Evolutionary conservation across 192 early-diverging fungal species (phyloP).

Genomic region (Pecoramyces ruminantium): DNA sequence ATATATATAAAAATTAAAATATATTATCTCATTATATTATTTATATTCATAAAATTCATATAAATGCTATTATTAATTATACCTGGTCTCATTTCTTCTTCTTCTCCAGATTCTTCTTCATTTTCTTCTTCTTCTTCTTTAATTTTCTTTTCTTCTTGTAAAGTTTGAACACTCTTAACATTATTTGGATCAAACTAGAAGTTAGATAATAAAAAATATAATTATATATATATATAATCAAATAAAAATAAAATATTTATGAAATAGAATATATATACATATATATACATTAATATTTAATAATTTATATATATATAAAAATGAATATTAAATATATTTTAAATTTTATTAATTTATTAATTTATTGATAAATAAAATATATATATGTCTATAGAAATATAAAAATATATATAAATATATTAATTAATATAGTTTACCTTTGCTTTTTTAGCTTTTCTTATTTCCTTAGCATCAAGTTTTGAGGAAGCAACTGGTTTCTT

Average conservation of each 20-base stretch:
- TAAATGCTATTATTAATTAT: slow-evolving; percentile 9
- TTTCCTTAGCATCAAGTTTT: slow-evolving; percentile 20
- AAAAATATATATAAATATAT: too few relatives aligned
- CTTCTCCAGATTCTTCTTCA: slow-evolving; percentile 12
- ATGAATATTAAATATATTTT: too few relatives aligned
- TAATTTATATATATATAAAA: too few relatives aligned
- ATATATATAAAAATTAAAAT: too few relatives aligned
- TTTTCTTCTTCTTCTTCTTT: slow-evolving; percentile 16
- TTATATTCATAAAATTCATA: too few relatives aligned
- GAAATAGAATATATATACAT: not conserved
- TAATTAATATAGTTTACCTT: slow-evolving; percentile 41
- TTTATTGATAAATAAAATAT: too few relatives aligned
- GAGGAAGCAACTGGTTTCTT: not conserved
- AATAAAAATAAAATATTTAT: slow-evolving; percentile 3
- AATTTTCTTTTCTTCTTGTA: slow-evolving; percentile 36
- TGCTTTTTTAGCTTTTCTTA: slow-evolving; percentile 64
- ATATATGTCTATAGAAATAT: too few relatives aligned
- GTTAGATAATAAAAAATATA: not conserved
- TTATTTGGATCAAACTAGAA: slow-evolving; percentile 65
- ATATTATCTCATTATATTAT: too few relatives aligned
- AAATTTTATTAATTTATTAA: too few relatives aligned
- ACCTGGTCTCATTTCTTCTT: slow-evolving; percentile 3
- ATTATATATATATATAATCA: not conserved
- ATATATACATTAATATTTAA: too few relatives aligned
- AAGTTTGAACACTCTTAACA: slow-evolving; percentile 46